phyloP scores from a whole-genome alignment of 179 eudicot species.

The Heliamphora pulchella region DNA sequence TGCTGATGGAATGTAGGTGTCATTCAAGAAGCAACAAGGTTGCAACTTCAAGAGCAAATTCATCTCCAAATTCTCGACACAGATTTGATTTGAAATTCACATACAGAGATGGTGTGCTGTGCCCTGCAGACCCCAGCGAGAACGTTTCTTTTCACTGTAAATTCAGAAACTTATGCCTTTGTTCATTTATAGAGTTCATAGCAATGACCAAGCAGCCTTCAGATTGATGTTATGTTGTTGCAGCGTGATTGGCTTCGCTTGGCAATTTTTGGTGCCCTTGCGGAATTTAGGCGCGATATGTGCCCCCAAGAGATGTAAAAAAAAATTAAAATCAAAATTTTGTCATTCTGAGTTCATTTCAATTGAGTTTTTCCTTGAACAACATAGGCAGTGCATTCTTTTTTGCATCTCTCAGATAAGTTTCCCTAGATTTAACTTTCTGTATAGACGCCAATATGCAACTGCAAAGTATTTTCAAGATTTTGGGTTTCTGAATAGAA shows the following conservation, averaged over 20 bases:
- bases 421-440: neutral
- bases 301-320: constrained; percentile 21
- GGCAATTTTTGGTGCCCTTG: constrained; percentile 31
- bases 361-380: constrained; percentile 14
- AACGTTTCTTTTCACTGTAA: constrained; percentile 67
- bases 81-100: constrained; percentile 30
- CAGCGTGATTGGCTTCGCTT: constrained; percentile 20
- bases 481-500: neutral
- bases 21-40: constrained; percentile 31
- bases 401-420: neutral
- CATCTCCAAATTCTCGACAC: constrained; percentile 19
- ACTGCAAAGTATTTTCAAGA: no score
- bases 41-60: constrained; percentile 15
- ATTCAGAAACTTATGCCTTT: constrained; percentile 69
- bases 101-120: constrained; percentile 65
- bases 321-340: constrained; percentile 13
- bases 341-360: constrained; percentile 10
- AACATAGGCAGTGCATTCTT: neutral
- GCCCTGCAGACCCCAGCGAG: constrained; percentile 28
- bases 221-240: constrained; percentile 28
- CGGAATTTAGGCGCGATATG: constrained; percentile 25
- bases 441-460: neutral
- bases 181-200: constrained; percentile 70
- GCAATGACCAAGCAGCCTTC: constrained; percentile 40
- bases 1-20: constrained; percentile 41